These are phyloP conservation scores for Ottelia alismoides DNA, from an alignment of 106 monocot genomes.

Conservation along the genomic window DNA sequence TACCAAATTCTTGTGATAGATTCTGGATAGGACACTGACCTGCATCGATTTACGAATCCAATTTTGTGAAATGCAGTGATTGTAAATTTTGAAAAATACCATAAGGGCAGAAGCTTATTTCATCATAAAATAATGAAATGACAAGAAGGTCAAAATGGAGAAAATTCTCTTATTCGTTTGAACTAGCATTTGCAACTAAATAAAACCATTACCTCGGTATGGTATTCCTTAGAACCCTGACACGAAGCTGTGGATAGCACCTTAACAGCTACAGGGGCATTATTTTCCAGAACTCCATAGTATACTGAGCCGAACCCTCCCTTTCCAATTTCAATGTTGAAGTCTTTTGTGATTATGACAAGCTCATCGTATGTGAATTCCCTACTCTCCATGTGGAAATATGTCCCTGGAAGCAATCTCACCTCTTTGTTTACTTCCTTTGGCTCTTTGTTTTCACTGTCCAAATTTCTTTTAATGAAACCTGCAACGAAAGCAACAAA, in stretches of 20 bases:
- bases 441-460: no score
- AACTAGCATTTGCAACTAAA: not conserved
- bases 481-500: no score
- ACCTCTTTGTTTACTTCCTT: no score
- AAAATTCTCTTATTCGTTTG: no score
- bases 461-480: no score
- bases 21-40: not conserved
- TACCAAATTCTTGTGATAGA: slow-evolving; percentile 2
- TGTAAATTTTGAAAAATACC: no score
- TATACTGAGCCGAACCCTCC: slow-evolving; percentile 6
- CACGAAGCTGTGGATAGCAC: not conserved
- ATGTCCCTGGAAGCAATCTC: no score
- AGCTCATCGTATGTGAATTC: not conserved
- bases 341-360: not conserved
- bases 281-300: not conserved
- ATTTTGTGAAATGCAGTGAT: no score
- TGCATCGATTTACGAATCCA: no score
- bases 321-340: not conserved
- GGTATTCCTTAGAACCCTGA: not conserved
- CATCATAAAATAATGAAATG: not conserved
- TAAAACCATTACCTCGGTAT: slow-evolving; percentile 2
- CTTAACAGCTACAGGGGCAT: not conserved
- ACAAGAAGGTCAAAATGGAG: not conserved
- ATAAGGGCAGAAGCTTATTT: not conserved
- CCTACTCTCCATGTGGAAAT: not conserved